Conservation (phyloP, 345 rosid genomes). For the Cardamine occulta region DNA sequence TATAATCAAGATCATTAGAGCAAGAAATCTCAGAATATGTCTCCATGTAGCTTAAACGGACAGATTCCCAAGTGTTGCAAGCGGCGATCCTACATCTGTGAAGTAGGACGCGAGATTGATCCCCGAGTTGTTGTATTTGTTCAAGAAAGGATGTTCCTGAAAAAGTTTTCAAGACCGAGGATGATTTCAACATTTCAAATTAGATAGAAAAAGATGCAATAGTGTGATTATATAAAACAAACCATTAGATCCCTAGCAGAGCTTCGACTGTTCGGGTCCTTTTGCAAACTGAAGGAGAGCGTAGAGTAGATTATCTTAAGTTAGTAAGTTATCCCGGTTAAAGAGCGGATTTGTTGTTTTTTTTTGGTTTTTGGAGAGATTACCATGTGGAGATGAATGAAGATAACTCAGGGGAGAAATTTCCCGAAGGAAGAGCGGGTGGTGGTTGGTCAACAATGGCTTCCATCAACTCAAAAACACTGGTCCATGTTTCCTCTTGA, state of each 20-base stretch:
- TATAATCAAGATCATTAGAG: constrained; percentile 14
- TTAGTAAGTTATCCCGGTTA: not conserved
- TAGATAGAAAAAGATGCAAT: not conserved
- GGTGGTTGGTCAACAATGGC: constrained; percentile 82
- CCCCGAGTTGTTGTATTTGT: constrained; percentile 60
- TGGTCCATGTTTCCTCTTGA: constrained; percentile 67
- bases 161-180: not conserved
- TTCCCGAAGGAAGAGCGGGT: constrained; percentile 69
- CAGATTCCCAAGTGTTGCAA: constrained; percentile 67
- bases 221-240: constrained; percentile 17
- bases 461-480: constrained; percentile 87
- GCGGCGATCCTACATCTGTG: constrained; percentile 86
- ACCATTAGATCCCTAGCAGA: constrained; percentile 66
- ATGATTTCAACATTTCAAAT: constrained; percentile 7
- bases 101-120: constrained; percentile 85
- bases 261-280: constrained; percentile 62
- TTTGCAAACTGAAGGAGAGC: constrained; percentile 65
- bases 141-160: constrained; percentile 80
- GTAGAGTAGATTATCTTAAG: constrained; percentile 13
- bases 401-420: constrained; percentile 71
- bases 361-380: not conserved
- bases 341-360: not conserved
- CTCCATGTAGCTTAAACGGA: constrained; percentile 30
- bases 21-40: constrained; percentile 21
- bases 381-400: constrained; percentile 88